These are phyloP conservation scores for Tillandsia fasciculata DNA, from an alignment of 176 grass and related monocot genomes.

Conservation along the genomic window DNA sequence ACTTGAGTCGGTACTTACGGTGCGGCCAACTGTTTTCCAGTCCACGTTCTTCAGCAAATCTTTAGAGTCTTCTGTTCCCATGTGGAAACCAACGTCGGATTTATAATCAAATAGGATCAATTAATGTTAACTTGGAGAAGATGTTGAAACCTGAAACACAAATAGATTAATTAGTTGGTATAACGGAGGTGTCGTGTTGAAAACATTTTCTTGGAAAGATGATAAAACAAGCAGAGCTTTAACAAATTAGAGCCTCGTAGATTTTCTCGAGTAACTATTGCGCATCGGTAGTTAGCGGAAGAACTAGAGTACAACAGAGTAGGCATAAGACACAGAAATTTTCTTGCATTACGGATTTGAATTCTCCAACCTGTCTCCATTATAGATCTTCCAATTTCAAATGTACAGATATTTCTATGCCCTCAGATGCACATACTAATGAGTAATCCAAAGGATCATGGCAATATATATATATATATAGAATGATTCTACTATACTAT, in stretches of 20 bases:
- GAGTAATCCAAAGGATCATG: too few species aligned
- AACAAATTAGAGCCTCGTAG: not conserved
- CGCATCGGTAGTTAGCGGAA: too few species aligned
- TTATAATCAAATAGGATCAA: conserved; percentile 9
- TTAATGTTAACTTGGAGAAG: not conserved
- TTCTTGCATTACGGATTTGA: too few species aligned
- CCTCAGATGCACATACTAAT: too few species aligned
- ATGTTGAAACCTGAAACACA: not conserved
- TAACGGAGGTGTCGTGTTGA: not conserved
- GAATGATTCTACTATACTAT: too few species aligned
- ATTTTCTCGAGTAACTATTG: not conserved
- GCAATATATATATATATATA: too few species aligned
- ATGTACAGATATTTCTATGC: too few species aligned
- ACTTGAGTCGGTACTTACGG: conserved; percentile 31
- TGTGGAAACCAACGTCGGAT: conserved; percentile 13
- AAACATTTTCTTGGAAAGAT: not conserved
- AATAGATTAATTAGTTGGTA: not conserved
- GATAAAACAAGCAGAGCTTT: not conserved
- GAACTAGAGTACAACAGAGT: too few species aligned
- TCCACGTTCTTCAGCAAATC: conserved; percentile 58
- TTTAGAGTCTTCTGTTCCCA: conserved; percentile 45
- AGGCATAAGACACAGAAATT: too few species aligned
- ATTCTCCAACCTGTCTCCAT: too few species aligned
- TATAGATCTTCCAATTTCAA: too few species aligned
- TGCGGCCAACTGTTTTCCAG: conserved; percentile 54